phyloP scores from a whole-genome alignment of 495 filamentous ascomycete species.

The Neurospora pannonica region DNA sequence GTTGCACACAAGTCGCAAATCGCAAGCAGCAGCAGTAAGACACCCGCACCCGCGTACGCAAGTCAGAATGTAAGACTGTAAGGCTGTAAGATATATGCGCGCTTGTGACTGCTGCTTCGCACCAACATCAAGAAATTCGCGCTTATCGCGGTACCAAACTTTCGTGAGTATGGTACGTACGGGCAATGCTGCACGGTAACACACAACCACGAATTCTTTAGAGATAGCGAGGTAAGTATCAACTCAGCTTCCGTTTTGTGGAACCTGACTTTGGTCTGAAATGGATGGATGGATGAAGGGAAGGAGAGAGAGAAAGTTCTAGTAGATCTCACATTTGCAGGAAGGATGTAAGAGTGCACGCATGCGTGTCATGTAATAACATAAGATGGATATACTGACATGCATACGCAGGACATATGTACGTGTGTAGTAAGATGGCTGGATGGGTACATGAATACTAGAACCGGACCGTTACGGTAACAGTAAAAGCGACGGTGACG shows the following conservation, averaged over 20 bases:
- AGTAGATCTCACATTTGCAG: neutral
- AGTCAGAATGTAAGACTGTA: too few species aligned
- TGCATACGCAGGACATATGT: neutral
- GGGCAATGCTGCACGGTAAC: neutral
- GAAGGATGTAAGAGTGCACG: neutral
- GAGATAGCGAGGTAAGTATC: too few species aligned
- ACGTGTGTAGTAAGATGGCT: neutral
- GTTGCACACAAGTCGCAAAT: neutral
- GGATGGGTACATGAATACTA: neutral
- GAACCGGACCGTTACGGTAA: neutral
- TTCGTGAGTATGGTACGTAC: neutral
- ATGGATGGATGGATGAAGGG: too few species aligned
- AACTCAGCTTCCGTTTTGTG: too few species aligned
- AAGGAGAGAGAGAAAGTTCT: too few species aligned
- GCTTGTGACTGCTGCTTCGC: too few species aligned
- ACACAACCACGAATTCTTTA: too few species aligned
- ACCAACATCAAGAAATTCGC: too few species aligned
- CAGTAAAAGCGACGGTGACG: neutral
- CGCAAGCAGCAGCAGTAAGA: too few species aligned
- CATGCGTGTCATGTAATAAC: neutral
- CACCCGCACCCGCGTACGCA: too few species aligned
- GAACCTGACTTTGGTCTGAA: too few species aligned
- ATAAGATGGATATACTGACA: neutral
- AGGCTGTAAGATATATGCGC: too few species aligned
- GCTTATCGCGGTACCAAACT: neutral